Conservation (phyloP, 2,329 filamentous ascomycete genomes). For the Epichloe glyceriae region DNA sequence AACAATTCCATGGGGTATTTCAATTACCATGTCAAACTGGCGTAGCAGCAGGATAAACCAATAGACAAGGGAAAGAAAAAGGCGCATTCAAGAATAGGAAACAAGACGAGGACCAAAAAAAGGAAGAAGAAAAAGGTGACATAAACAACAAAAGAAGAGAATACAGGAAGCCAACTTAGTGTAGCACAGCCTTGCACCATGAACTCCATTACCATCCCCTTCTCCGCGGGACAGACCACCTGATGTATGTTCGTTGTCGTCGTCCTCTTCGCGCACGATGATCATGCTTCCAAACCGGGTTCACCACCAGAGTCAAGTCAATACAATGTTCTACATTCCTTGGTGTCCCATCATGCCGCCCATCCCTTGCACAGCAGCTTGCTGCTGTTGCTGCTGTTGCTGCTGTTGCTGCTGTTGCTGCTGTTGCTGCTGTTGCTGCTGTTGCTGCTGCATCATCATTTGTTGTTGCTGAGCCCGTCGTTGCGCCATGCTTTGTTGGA, state of each 20-base stretch:
- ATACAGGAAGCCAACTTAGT: background rate
- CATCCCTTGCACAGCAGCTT: slow-evolving; percentile 38
- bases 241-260: background rate
- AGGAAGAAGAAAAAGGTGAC: background rate
- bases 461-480: slow-evolving; percentile 20
- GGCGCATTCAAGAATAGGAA: background rate
- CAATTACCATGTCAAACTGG: slow-evolving; percentile 12
- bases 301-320: background rate
- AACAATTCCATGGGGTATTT: slow-evolving; percentile 20
- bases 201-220: slow-evolving; percentile 1
- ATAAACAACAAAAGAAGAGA: slow-evolving; percentile 3
- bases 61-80: background rate
- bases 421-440: slow-evolving; percentile 22
- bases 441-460: slow-evolving; percentile 24
- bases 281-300: background rate
- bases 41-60: background rate
- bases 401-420: slow-evolving; percentile 29
- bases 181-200: background rate
- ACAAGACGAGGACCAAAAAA: background rate
- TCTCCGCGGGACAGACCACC: background rate
- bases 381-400: slow-evolving; percentile 20
- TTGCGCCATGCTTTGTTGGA: slow-evolving; percentile 21
- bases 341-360: slow-evolving; percentile 40
- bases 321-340: slow-evolving; percentile 26
- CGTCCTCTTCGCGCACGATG: background rate